phyloP scores from a whole-genome alignment of 163 green algal genomes.

The Scenedesmus sp. region DNA sequence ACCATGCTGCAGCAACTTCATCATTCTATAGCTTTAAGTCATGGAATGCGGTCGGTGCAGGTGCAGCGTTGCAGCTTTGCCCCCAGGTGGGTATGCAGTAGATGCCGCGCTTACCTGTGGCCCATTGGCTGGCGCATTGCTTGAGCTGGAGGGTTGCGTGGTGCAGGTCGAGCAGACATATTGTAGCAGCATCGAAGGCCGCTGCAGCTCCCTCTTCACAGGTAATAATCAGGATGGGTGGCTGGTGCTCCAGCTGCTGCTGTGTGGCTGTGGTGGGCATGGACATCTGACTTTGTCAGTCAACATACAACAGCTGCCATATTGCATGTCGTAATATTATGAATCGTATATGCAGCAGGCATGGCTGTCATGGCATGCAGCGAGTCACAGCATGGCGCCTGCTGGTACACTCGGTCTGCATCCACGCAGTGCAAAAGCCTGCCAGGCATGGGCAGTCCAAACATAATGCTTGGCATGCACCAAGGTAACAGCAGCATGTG shows the following conservation, averaged over 20 bases:
- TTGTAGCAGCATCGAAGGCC: background rate
- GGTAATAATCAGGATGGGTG: background rate
- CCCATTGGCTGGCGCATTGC: constrained; percentile 9
- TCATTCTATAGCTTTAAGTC: background rate
- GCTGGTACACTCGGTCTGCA: background rate
- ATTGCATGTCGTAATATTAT: background rate
- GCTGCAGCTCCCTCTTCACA: constrained; percentile 2
- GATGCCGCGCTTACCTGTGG: constrained; percentile 12
- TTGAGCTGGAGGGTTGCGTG: background rate
- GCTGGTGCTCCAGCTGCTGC: constrained; percentile 15
- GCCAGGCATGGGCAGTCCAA: no score
- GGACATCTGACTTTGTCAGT: background rate
- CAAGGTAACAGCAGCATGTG: no score
- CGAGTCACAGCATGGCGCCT: background rate
- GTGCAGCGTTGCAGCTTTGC: background rate
- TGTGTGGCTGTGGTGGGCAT: constrained; percentile 9
- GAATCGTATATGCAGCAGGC: background rate
- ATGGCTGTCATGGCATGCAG: background rate
- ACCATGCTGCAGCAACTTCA: background rate
- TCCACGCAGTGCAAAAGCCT: background rate
- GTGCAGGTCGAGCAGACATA: background rate
- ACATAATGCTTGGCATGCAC: no score
- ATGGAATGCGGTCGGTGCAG: background rate
- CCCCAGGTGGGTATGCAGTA: background rate
- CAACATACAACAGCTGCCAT: constrained; percentile 5